Percentiles rank a stretch among this genome's conserved stretches.
Conservation (phyloP, 345 rosid genomes). For the Lepidium sativum region DNA sequence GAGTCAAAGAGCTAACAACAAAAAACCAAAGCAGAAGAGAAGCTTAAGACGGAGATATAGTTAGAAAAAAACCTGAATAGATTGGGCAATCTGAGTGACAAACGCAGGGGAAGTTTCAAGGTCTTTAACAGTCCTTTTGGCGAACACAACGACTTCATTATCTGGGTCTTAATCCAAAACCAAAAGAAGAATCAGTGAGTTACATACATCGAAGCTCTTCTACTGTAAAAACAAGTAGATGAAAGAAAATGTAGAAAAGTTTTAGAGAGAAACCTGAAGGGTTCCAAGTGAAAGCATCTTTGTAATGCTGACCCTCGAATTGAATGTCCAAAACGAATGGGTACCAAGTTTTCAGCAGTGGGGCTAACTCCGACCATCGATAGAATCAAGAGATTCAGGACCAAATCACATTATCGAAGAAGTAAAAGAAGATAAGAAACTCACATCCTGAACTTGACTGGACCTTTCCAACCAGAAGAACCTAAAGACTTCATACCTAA, state of each 20-base stretch:
- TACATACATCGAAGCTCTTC: neutral
- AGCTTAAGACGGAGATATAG: neutral
- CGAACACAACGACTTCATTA: slow-evolving; percentile 73
- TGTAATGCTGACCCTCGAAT: slow-evolving; percentile 79
- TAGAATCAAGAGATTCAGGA: neutral
- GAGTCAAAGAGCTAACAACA: neutral
- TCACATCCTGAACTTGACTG: slow-evolving; percentile 84
- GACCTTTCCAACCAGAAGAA: slow-evolving; percentile 25
- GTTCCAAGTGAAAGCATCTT: slow-evolving; percentile 96
- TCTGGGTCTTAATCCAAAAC: slow-evolving; percentile 56
- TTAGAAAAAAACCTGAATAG: slow-evolving; percentile 58
- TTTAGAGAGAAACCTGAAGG: slow-evolving; percentile 54
- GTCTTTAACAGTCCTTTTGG: slow-evolving; percentile 85
- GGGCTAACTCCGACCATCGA: slow-evolving; percentile 48
- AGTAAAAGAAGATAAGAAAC: slow-evolving; percentile 11
- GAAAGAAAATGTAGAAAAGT: neutral
- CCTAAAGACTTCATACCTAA: slow-evolving; percentile 22
- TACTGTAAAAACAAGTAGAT: neutral
- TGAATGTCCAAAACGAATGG: slow-evolving; percentile 85
- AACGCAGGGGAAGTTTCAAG: slow-evolving; percentile 90
- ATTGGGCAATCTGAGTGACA: slow-evolving; percentile 71
- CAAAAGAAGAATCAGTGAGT: neutral
- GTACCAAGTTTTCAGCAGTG: slow-evolving; percentile 80
- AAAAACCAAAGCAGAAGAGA: neutral
- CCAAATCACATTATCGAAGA: slow-evolving; percentile 1